Evolutionary conservation across 495 filamentous ascomycete species (phyloP), one percentile per base, ranked within the genome.

Genomic region (Penicillium chermesinum): DNA sequence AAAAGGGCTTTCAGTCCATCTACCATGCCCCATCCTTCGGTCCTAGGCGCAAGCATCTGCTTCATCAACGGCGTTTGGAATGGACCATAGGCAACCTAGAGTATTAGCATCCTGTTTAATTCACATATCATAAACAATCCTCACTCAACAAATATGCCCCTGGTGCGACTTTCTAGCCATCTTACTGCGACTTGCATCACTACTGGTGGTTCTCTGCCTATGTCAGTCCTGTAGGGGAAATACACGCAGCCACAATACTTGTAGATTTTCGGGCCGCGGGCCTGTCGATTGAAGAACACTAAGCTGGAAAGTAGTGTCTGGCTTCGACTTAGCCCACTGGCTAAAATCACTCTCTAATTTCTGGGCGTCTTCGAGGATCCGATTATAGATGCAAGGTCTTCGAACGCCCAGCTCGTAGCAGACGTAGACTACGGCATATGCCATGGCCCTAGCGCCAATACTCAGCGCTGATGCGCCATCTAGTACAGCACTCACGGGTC

Each of bases 141-240:
- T 38, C 59, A 80, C 70, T 89, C 85, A 14, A 87, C 74, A 32
- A 86, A 79, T 1, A 88, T 83, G 9, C 85, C 85, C 8, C 86
- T 84, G 1, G 84, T 88, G n/a, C 79, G 77, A 52, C 84, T 88
- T 43, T 66, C 58, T n/a, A 89, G 67, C 86, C 86, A 89, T 19
- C 78, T 64, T 2, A 71, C 48, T 5, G 86, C 81, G 56, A 89
- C 71, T 32, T 72, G 75, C 42, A 88, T 81, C 27, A 82, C 72
- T 2, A 82, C 76, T 0, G 77, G 72, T 13, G 74, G 70, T 27
- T 74, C 70, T 25, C 72, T 76, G 18, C 74, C 78, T 3, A 25
- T 18, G 5, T 21, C 44, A 0, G 78, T 64, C 32, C 73, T 70
- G 34, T 75, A 77, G 0, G 81, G 77, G 85, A 84, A 17, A 88